Conservation (phyloP, 192 early-diverging fungal genomes). For the Helicostylum pulchrum region DNA sequence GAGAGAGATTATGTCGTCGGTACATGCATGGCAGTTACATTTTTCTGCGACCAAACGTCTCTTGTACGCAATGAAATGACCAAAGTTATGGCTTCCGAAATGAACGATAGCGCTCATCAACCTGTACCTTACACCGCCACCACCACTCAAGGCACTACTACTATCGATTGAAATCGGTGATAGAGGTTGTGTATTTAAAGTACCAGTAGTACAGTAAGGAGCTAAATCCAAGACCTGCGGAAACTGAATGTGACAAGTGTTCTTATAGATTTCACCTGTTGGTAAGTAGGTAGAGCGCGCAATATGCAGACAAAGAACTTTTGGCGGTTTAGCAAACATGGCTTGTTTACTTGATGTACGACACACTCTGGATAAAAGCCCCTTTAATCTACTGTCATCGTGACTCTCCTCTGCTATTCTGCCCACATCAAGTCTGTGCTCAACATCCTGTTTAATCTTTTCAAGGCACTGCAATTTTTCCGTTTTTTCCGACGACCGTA, state of each 20-base stretch:
- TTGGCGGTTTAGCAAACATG: slow-evolving; percentile 75
- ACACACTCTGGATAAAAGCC: slow-evolving; percentile 14
- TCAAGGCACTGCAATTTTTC: slow-evolving; percentile 23
- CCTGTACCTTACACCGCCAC: slow-evolving; percentile 37
- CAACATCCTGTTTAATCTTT: slow-evolving; percentile 21
- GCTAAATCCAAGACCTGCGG: slow-evolving; percentile 74
- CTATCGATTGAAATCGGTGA: slow-evolving; percentile 47
- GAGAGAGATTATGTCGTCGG: background rate
- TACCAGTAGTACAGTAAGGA: slow-evolving; percentile 63
- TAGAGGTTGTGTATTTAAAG: slow-evolving; percentile 51
- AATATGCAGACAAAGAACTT: slow-evolving; percentile 79
- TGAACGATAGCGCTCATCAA: slow-evolving; percentile 69
- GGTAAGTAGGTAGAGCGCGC: slow-evolving; percentile 74
- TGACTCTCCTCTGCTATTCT: slow-evolving; percentile 29
- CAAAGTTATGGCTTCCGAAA: slow-evolving; percentile 68
- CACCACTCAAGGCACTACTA: slow-evolving; percentile 21
- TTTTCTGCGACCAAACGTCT: slow-evolving; percentile 36
- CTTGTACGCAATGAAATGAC: slow-evolving; percentile 77
- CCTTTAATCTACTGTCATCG: background rate
- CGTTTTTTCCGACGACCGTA: slow-evolving; percentile 6
- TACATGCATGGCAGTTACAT: slow-evolving; percentile 30
- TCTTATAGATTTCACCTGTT: slow-evolving; percentile 74
- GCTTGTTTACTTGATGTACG: slow-evolving; percentile 67
- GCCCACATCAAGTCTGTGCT: slow-evolving; percentile 20
- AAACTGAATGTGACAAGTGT: slow-evolving; percentile 78